A percentile compares a stretch with the other conserved stretches of the same genome.
phyloP scores from a whole-genome alignment of 1,284 basidiomycete species.

The Sporisorium exsertum region DNA sequence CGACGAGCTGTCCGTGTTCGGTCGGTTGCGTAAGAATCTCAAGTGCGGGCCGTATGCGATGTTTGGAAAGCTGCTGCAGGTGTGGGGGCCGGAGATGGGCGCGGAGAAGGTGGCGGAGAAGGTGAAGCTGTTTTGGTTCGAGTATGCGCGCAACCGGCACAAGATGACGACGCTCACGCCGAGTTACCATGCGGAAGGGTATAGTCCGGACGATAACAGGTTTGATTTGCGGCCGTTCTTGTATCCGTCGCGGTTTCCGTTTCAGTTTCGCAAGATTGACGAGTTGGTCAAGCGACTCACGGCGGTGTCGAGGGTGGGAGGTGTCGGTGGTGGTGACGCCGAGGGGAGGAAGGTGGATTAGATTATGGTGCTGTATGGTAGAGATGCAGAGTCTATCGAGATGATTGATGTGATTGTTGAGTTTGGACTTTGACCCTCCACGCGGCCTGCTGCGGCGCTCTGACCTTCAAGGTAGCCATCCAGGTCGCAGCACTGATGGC shows the following conservation, averaged over 20 bases:
- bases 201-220: constrained; percentile 95
- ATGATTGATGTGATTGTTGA: too few relatives aligned
- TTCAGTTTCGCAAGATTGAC: constrained; percentile 96
- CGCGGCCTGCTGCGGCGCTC: constrained; percentile 22
- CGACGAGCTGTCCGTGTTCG: constrained; percentile 93
- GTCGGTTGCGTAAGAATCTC: constrained; percentile 91
- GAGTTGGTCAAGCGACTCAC: constrained; percentile 73
- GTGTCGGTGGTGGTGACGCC: neutral
- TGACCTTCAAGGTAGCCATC: constrained; percentile 25
- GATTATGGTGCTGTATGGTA: neutral
- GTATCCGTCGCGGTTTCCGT: constrained; percentile 91
- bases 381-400: neutral
- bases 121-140: constrained; percentile 97
- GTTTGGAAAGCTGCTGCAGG: constrained; percentile 91
- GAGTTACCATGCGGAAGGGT: constrained; percentile 87
- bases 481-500: constrained; percentile 19
- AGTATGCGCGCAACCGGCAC: constrained; percentile 94
- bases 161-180: constrained; percentile 99
- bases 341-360: constrained; percentile 2
- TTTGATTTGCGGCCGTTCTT: constrained; percentile 97
- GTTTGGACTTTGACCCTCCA: constrained; percentile 21
- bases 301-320: neutral
- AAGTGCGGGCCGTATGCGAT: constrained; percentile 97
- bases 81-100: constrained; percentile 78
- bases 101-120: constrained; percentile 86